These are phyloP conservation scores for Aspergillus udagawae DNA, from an alignment of 2,329 filamentous ascomycete genomes.

Conservation along the genomic window DNA sequence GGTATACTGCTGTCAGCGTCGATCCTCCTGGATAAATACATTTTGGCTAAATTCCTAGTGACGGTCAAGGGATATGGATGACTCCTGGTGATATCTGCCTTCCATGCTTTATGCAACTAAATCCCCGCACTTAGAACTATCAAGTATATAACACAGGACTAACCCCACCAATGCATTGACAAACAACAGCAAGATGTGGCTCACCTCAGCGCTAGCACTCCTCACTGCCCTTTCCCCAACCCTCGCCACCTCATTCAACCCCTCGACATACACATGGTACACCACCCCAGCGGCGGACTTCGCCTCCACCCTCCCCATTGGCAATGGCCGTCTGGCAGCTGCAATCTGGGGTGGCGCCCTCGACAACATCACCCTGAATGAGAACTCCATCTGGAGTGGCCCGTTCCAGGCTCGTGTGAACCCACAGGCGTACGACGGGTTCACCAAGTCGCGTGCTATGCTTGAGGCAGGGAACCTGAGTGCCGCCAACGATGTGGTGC, in stretches of 20 bases:
- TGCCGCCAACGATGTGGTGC: background rate
- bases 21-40: background rate
- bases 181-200: background rate
- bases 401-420: constrained; percentile 13
- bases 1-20: background rate
- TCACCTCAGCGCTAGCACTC: background rate
- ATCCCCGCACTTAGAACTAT: too few species aligned
- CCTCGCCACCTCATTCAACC: background rate
- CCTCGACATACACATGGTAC: constrained; percentile 18
- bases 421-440: constrained; percentile 1
- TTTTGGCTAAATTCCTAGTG: background rate
- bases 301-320: constrained; percentile 14
- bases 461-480: constrained; percentile 8
- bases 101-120: too few species aligned
- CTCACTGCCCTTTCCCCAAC: background rate
- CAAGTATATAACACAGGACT: background rate
- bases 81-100: too few species aligned
- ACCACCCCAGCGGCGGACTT: constrained; percentile 15
- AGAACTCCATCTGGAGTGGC: constrained; percentile 19
- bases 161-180: background rate
- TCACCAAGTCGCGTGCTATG: background rate
- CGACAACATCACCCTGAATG: constrained; percentile 18
- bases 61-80: background rate
- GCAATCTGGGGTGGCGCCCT: constrained; percentile 11
- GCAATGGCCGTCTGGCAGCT: constrained; percentile 17